These are phyloP conservation scores for Platanthera guangdongensis DNA, from an alignment of 106 monocot genomes.

Conservation along the genomic window DNA sequence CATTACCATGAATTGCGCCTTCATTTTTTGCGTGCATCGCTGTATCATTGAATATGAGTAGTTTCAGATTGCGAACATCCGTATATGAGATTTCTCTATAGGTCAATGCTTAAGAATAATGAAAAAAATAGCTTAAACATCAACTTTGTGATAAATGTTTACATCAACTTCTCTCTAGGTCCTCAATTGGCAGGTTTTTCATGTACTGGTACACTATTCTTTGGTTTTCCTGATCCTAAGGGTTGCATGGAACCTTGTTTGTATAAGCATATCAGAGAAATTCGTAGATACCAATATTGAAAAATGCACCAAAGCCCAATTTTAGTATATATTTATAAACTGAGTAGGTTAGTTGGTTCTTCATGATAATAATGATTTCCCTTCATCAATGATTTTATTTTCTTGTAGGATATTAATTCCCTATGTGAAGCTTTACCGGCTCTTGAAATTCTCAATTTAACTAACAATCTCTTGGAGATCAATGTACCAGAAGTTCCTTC, in stretches of 20 bases:
- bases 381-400: conserved; percentile 5
- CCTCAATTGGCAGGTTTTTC: not conserved
- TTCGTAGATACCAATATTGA: not conserved
- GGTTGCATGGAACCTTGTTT: not conserved
- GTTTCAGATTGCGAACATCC: not conserved
- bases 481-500: conserved; percentile 36
- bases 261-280: not conserved
- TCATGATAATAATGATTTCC: not conserved
- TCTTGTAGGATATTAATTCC: conserved; percentile 61
- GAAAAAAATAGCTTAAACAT: not conserved
- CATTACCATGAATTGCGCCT: too few relatives aligned
- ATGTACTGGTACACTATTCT: not conserved
- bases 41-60: too few relatives aligned
- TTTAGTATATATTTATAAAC: not conserved
- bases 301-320: not conserved
- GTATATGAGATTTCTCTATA: not conserved
- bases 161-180: not conserved
- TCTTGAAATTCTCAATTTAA: conserved; percentile 69
- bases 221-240: not conserved
- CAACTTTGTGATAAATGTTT: not conserved
- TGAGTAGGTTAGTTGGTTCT: not conserved
- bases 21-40: too few relatives aligned
- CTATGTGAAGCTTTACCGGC: conserved; percentile 73
- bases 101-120: not conserved
- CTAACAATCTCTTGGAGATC: conserved; percentile 48